Evolutionary conservation across 306 rosid species (phyloP), one percentile per base, ranked within the genome.

Genomic region (Trichosanthes cucumerina): DNA sequence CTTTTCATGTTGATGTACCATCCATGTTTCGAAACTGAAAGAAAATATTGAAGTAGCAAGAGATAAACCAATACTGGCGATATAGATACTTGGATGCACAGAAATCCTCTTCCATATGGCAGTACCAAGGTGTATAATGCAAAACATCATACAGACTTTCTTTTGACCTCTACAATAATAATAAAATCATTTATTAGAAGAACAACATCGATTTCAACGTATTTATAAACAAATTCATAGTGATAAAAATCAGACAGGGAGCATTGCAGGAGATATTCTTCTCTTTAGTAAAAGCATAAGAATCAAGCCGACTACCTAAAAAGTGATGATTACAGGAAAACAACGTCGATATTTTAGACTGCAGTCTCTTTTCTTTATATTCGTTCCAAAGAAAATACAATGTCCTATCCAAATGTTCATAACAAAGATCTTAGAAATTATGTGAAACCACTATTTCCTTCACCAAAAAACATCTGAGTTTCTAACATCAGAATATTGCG

Each of bases 1-100:
- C 91, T 95, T 85, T 77, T 92, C 97, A 50, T 92, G 96, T 85
- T 92, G 93, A 84, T 83, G 82, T 41, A 91, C 91, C 97, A 95
- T 89, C 99, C 93, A 91, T 11, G 89, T 84, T 92, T 92, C 93
- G 34, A 92, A 95, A 84, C 91, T 85, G 84, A 92, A 86, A 13
- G 93, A 95, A 81, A 87, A 92, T 83, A 88, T 83, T 21, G 91
- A 85, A 86, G 84, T 83, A 47, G 97, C 81, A 81, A 92, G 86
- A 49, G 93, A 87, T 85, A 91, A 88, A 79, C 85, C 91, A 78
- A 85, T 82, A 81, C 88, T 84, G 38, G 90, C 83, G 80, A 85
- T 78, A 81, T 88, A 85, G 79, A 92, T 57, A 83, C 91, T 92
- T 38, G 89, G 90, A 84, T 83, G 89, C 64, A 82, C 81, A 26